Conservation (phyloP, 1,139 yeast genomes). For the Candida tunisiensis region DNA sequence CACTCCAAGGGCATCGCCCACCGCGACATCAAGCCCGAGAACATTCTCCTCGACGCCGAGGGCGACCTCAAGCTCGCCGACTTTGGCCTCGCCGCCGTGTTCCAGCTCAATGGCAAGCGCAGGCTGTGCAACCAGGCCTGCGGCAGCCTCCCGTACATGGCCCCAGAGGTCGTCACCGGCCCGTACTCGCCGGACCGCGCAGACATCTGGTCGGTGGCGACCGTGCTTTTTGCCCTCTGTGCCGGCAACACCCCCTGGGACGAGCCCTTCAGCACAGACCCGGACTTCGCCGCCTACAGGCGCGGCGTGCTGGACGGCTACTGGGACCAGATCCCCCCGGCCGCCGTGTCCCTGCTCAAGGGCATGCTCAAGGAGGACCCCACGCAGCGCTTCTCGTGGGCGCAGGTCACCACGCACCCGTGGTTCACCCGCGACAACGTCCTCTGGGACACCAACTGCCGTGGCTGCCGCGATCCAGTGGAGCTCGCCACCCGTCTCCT, state of each 20-base stretch:
- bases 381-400: conserved; percentile 23
- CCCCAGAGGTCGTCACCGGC: conserved; percentile 41
- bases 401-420: conserved; percentile 28
- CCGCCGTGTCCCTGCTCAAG: conserved; percentile 31
- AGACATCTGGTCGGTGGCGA: conserved; percentile 53
- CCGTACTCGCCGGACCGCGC: conserved; percentile 16
- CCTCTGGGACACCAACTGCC: conserved; percentile 20
- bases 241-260: conserved; percentile 58
- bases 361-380: conserved; percentile 33
- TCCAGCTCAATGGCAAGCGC: conserved; percentile 38
- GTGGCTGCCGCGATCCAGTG: conserved; percentile 31
- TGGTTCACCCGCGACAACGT: conserved; percentile 31
- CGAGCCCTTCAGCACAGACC: conserved; percentile 33
- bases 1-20: conserved; percentile 71
- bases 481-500: conserved; percentile 32
- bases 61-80: conserved; percentile 52
- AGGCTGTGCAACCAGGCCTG: conserved; percentile 34
- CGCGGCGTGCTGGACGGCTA: conserved; percentile 22
- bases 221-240: conserved; percentile 38
- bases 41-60: conserved; percentile 53
- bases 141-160: conserved; percentile 47
- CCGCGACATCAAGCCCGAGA: conserved; percentile 82
- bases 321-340: conserved; percentile 33
- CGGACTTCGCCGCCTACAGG: conserved; percentile 27
- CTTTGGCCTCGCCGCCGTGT: conserved; percentile 50